Base-by-base conservation (phyloP, 257 asterid genomes). In the Salvia rosmarinus region DNA sequence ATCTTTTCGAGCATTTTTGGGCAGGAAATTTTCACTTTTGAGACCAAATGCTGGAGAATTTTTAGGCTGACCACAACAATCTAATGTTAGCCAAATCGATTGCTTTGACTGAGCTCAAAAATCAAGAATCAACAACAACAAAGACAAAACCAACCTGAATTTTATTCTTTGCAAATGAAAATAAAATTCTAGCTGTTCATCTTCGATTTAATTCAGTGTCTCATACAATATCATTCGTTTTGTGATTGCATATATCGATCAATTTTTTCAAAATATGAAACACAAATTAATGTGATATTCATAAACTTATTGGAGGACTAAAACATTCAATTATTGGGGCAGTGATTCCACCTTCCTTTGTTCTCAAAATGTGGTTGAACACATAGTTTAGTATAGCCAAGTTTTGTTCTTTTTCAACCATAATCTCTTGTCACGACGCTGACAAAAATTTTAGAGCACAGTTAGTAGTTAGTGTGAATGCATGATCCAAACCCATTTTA, bases 71-170 rank as follows among this genome's bases (percentile, higher is more conserved):
- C 52, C 67, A 28, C 61, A 70, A 32, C 30, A 65, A 62, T 71
- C 62, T 72, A 72, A 58, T 72, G 16, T 12, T 44, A 9, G 21
- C 12, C 10, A 28, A 72, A 35, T 40, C 67, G 62, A 57, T 73
- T 78, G 75, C 58, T 68, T 81, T 81, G 85, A 81, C 85, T 74
- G 71, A 80, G 64, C 69, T 73, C 70, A 52, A 72, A 72, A 75
- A 75, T 51, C 64, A 61, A 71, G 43, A 78, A 42, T 62, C 72
- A 52, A 60, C 39, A 19, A 71, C 72, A 52, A 60, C 39, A 19
- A 71, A 25, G 42, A 20, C 25, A 70, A 50, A 40, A 57, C 76
- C 81, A 35, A 63, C 52, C 73, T 30, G 12, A 9, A 0, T 46
- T 47, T 52, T 55, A 64, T 70, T 46, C 49, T 30, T 20, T 30